Conservation (phyloP, 176 grass and related monocot species). For the Aechmea fasciata region DNA sequence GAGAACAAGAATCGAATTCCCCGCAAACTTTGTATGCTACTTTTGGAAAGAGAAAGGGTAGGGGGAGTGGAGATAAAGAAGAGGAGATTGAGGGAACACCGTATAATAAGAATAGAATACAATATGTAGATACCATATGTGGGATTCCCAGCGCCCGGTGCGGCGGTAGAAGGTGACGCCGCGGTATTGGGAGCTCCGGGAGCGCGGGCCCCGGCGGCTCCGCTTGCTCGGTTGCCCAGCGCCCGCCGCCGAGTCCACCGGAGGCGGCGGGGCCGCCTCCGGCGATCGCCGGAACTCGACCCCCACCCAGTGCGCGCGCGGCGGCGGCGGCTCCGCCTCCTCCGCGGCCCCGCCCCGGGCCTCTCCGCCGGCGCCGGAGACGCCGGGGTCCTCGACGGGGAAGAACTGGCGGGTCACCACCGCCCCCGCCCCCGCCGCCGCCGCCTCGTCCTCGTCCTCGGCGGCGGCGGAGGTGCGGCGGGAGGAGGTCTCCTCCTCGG, state of each 20-base stretch:
- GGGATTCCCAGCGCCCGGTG: conserved; percentile 95
- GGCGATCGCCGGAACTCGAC: conserved; percentile 39
- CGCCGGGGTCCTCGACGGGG: conserved; percentile 21
- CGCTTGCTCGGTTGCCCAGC: conserved; percentile 32
- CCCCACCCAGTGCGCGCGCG: conserved; percentile 24
- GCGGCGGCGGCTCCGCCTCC: conserved; percentile 10
- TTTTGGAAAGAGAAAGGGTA: neutral
- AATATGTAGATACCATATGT: conserved; percentile 68
- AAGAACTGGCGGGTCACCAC: conserved; percentile 91
- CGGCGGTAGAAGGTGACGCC: conserved; percentile 98
- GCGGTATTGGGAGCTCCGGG: conserved; percentile 95
- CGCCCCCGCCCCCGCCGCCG: conserved; percentile 17
- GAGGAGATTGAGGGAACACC: too few species aligned
- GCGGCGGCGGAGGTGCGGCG: conserved; percentile 8
- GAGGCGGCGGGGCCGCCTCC: neutral
- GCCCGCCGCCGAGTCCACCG: neutral
- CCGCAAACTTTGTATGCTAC: neutral
- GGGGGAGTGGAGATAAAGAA: neutral
- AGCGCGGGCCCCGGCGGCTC: conserved; percentile 85
- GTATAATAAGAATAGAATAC: neutral
- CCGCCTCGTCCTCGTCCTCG: conserved; percentile 39
- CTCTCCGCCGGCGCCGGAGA: neutral
- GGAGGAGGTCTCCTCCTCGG: conserved; percentile 22
- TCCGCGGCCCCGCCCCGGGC: neutral
- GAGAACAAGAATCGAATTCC: conserved; percentile 25